A percentile compares a stretch with the other conserved stretches of the same genome.
Evolutionary conservation across 2,329 filamentous ascomycete genomes (phyloP).

Genomic region (Colletotrichum siamense): DNA sequence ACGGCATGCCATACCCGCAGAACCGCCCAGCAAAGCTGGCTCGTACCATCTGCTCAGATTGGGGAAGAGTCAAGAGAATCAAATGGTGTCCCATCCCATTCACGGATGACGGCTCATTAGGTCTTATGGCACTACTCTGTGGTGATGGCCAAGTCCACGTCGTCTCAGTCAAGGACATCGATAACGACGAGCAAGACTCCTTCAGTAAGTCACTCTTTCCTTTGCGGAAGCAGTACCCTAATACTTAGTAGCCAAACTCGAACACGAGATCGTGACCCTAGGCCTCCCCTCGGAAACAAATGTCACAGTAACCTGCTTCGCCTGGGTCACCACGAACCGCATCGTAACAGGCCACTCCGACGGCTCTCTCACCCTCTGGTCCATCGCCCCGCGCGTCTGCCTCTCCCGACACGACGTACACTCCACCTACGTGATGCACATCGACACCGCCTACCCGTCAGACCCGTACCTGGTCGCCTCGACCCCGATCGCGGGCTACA

Average conservation of each 20-base stretch:
- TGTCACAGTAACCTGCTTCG: slow-evolving; percentile 55
- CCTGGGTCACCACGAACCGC: slow-evolving; percentile 62
- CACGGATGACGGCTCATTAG: slow-evolving; percentile 31
- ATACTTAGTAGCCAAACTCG: slow-evolving; percentile 44
- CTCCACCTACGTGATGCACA: slow-evolving; percentile 57
- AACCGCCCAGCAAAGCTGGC: slow-evolving; percentile 41
- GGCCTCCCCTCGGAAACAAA: slow-evolving; percentile 50
- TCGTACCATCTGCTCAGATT: slow-evolving; percentile 53
- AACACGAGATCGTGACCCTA: slow-evolving; percentile 49
- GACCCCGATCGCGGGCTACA: slow-evolving; percentile 57
- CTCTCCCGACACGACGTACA: slow-evolving; percentile 60
- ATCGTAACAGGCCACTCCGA: slow-evolving; percentile 61
- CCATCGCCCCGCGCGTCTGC: slow-evolving; percentile 52
- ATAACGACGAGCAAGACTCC: slow-evolving; percentile 28
- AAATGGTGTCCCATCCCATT: slow-evolving; percentile 58
- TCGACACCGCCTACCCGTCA: slow-evolving; percentile 61
- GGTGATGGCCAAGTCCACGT: slow-evolving; percentile 57
- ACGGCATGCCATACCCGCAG: slow-evolving; percentile 39
- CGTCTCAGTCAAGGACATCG: slow-evolving; percentile 42
- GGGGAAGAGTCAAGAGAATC: slow-evolving; percentile 55
- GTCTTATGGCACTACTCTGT: slow-evolving; percentile 55
- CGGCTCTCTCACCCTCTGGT: slow-evolving; percentile 63
- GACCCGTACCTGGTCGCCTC: slow-evolving; percentile 62
- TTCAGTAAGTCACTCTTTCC: slow-evolving; percentile 29
- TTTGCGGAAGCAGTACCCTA: neutral